Percentiles rank a stretch among this genome's conserved stretches.
Evolutionary conservation across 192 early-diverging fungal genomes (phyloP).

Genomic region (Coemansia sp.): DNA sequence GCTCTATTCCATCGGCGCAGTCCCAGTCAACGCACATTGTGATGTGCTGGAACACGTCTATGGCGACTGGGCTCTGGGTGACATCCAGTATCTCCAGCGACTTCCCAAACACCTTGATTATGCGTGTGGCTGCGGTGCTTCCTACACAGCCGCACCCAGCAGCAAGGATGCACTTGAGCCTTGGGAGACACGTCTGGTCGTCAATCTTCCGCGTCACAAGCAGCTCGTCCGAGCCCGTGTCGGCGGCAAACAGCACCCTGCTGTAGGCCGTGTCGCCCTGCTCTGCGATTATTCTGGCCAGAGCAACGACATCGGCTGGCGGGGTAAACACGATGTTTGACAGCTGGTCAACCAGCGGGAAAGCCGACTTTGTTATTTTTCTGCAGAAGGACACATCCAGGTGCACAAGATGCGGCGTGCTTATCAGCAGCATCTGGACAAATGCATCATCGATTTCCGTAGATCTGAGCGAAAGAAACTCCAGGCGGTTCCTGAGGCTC

Average conservation of each 20-base stretch:
- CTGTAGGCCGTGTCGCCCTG: neutral
- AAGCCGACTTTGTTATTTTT: constrained; percentile 27
- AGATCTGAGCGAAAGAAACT: constrained; percentile 22
- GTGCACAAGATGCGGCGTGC: constrained; percentile 21
- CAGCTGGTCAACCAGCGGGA: constrained; percentile 17
- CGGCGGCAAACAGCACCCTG: neutral
- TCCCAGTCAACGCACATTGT: neutral
- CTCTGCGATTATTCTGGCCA: neutral
- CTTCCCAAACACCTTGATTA: constrained; percentile 21
- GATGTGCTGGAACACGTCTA: neutral
- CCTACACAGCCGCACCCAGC: constrained; percentile 16
- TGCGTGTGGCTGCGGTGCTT: constrained; percentile 16
- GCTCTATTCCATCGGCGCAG: neutral
- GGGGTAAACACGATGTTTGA: constrained; percentile 1
- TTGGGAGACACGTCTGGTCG: constrained; percentile 16
- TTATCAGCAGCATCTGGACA: constrained; percentile 16
- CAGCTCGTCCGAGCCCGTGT: neutral
- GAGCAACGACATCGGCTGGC: neutral
- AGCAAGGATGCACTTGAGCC: constrained; percentile 17
- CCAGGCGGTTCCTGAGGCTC: constrained; percentile 9
- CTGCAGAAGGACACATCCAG: constrained; percentile 32
- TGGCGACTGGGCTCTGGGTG: neutral
- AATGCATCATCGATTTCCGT: constrained; percentile 18
- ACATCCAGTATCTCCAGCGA: constrained; percentile 23
- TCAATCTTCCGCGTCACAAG: neutral